Evolutionary conservation across 2,329 filamentous ascomycete genomes (phyloP).

Genomic region (Cladosporium colombiae): DNA sequence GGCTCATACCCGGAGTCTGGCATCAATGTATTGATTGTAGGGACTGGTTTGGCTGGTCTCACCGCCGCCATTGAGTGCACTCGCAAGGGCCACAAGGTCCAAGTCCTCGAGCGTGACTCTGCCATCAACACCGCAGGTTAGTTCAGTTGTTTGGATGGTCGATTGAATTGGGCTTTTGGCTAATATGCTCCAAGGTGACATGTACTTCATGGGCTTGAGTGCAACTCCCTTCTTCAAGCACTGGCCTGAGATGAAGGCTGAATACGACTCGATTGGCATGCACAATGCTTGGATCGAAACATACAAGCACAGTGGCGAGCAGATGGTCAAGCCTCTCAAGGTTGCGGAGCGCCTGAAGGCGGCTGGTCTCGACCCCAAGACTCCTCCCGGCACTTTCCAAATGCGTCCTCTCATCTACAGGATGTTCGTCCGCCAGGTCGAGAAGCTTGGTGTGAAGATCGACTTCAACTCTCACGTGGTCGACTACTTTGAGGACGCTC

Average conservation of each 20-base stretch:
- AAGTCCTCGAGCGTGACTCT: slow-evolving; percentile 40
- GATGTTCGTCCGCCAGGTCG: slow-evolving; percentile 55
- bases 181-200: slow-evolving; percentile 49
- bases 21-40: slow-evolving; percentile 37
- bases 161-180: neutral
- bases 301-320: slow-evolving; percentile 55
- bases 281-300: slow-evolving; percentile 59
- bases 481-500: slow-evolving; percentile 48
- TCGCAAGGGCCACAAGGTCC: slow-evolving; percentile 37
- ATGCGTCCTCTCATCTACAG: slow-evolving; percentile 58
- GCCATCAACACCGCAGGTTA: slow-evolving; percentile 55
- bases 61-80: slow-evolving; percentile 36
- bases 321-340: slow-evolving; percentile 50
- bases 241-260: slow-evolving; percentile 55
- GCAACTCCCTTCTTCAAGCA: slow-evolving; percentile 58
- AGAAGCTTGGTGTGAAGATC: slow-evolving; percentile 46
- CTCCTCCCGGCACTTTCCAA: slow-evolving; percentile 56
- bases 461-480: slow-evolving; percentile 46
- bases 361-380: slow-evolving; percentile 48
- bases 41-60: slow-evolving; percentile 35
- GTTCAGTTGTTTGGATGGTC: slow-evolving; percentile 21
- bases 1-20: slow-evolving; percentile 50
- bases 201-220: slow-evolving; percentile 61
- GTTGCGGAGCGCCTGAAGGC: slow-evolving; percentile 54
- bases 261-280: slow-evolving; percentile 55